phyloP scores from a whole-genome alignment of 1,284 basidiomycete genomes.

The Leccinum brunneo-olivaceum region DNA sequence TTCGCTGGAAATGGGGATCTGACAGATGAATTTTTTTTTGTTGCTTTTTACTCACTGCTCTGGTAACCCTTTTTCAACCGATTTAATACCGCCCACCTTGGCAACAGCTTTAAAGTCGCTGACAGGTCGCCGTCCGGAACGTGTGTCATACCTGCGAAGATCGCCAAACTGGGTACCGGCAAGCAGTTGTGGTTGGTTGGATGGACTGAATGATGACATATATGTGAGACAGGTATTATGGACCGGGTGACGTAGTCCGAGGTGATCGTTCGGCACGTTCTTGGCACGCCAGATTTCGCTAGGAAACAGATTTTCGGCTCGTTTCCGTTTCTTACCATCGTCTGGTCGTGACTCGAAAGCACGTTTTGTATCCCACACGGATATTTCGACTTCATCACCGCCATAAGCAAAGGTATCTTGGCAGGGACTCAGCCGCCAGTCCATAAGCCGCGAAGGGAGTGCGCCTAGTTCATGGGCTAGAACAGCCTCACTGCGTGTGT shows the following conservation, averaged over 20 bases:
- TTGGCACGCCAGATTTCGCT: constrained; percentile 77
- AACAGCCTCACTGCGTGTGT: constrained; percentile 27
- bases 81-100: constrained; percentile 62
- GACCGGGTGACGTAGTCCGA: constrained; percentile 77
- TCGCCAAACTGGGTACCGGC: constrained; percentile 76
- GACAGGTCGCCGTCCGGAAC: constrained; percentile 64
- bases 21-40: too few species aligned
- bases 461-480: constrained; percentile 28
- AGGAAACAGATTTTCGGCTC: constrained; percentile 54
- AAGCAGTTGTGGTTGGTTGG: constrained; percentile 48
- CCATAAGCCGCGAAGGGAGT: constrained; percentile 59
- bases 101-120: constrained; percentile 59
- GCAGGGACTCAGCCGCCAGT: constrained; percentile 57
- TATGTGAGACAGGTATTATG: constrained; percentile 67
- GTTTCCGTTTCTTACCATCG: constrained; percentile 61
- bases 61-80: constrained; percentile 51
- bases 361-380: constrained; percentile 71
- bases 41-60: constrained; percentile 66
- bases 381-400: constrained; percentile 84
- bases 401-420: constrained; percentile 67
- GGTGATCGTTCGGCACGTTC: constrained; percentile 74
- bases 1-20: constrained; percentile 45
- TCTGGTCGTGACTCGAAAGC: constrained; percentile 43
- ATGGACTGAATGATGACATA: constrained; percentile 32
- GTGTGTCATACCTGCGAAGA: constrained; percentile 76